Evolutionary conservation across 2,329 filamentous ascomycete species (phyloP), one percentile per base, ranked within the genome.

Genomic region (Ophiostoma quercus): DNA sequence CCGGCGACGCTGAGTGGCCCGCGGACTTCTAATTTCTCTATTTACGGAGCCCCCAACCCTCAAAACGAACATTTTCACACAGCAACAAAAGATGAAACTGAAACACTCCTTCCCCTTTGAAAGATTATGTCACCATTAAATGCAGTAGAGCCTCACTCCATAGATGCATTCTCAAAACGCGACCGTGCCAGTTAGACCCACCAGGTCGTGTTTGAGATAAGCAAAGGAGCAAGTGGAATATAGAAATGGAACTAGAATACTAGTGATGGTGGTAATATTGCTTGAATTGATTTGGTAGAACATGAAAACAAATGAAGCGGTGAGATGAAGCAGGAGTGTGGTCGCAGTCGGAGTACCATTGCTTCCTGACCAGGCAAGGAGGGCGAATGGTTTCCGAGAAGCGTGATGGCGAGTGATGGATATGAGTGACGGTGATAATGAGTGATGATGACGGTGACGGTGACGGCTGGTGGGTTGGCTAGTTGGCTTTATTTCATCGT

Each of bases 181-280:
- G 67, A 69, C 72, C 70, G 69, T 71, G 71, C 71, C 68, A 68
- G 69, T 65, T 16, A 43, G 70, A 70, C 72, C 72, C 72, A 70
- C 68, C 16, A 12, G 57, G 62, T 32, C 39, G 19, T 19, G 70
- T 71, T 72, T 72, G 71, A 72, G 71, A 68, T 67, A 67, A 47
- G 66, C 39, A 34, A 66, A 69, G 37, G 54, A 29, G 41, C 16
- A 25, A 66, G 41, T 57, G 62, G 19, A 43, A 25, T 65, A 34
- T 60, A 32, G 25, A 43, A 63, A 19, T 5, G 37, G 6, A 51
- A 47, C 25, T 34, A 34, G 34, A 8, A 34, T 29, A 29, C 25
- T 2, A 29, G n/a, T n/a, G 2, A 29, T 47, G 25, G 66, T 47
- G 43, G 43, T 47, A 47, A 19, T 47, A 47, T 47, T 47, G 41